Percentiles rank a stretch among this genome's conserved stretches.
phyloP scores from a whole-genome alignment of 1,139 yeast genomes.

The Pichia sp. region DNA sequence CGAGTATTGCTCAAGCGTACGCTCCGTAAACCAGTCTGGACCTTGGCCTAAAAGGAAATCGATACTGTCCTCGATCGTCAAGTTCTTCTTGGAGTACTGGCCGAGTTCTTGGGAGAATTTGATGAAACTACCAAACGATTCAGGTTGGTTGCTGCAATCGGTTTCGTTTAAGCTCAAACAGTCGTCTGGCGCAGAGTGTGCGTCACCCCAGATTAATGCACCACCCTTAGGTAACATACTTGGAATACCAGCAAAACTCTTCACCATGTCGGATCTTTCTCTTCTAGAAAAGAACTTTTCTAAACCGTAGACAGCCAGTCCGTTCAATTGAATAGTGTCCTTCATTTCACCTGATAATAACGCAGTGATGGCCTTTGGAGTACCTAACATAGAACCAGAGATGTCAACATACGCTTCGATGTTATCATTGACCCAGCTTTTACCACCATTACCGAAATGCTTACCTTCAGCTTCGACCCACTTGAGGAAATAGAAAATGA shows the following conservation, averaged over 20 bases:
- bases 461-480: slow-evolving; percentile 94
- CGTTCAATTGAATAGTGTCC: slow-evolving; percentile 92
- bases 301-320: slow-evolving; percentile 89
- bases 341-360: slow-evolving; percentile 95
- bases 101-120: slow-evolving; percentile 52
- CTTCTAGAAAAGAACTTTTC: slow-evolving; percentile 90
- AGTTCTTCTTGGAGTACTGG: slow-evolving; percentile 44
- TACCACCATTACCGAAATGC: slow-evolving; percentile 84
- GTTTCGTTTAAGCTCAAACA: slow-evolving; percentile 22
- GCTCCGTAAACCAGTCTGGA: slow-evolving; percentile 71
- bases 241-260: slow-evolving; percentile 91
- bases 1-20: slow-evolving; percentile 72
- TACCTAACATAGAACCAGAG: slow-evolving; percentile 85
- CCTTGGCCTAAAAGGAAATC: slow-evolving; percentile 62
- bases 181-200: slow-evolving; percentile 61
- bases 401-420: slow-evolving; percentile 81
- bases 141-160: slow-evolving; percentile 29
- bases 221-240: slow-evolving; percentile 98
- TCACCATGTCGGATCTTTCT: slow-evolving; percentile 82
- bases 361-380: slow-evolving; percentile 93
- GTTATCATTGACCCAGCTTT: slow-evolving; percentile 80
- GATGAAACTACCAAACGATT: slow-evolving; percentile 74
- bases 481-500: slow-evolving; percentile 81
- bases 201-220: slow-evolving; percentile 79
- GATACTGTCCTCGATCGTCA: slow-evolving; percentile 66